Percentiles rank a stretch among this genome's conserved stretches.
Conservation (phyloP, 2,329 filamentous ascomycete species). For the Sphaerulina vaccinii region DNA sequence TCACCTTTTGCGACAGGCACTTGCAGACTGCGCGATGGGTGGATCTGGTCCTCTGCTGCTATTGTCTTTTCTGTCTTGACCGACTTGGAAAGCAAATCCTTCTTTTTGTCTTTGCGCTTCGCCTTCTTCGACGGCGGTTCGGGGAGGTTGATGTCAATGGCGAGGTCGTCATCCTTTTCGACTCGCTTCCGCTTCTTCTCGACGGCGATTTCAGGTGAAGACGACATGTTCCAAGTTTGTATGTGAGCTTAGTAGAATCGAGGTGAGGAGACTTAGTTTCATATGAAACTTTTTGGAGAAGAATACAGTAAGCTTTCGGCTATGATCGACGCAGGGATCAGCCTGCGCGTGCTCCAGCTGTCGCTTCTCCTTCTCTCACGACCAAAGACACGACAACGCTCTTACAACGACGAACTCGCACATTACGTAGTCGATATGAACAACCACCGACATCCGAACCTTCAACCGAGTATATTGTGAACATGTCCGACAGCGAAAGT, state of each 20-base stretch:
- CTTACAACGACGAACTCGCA: background rate
- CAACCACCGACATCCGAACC: background rate
- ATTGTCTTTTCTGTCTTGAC: conserved; percentile 14
- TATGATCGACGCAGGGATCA: conserved; percentile 10
- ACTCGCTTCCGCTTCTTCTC: conserved; percentile 66
- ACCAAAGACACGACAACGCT: background rate
- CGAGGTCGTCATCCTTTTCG: conserved; percentile 59
- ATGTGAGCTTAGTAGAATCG: background rate
- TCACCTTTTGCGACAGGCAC: conserved; percentile 16
- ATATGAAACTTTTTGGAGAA: background rate
- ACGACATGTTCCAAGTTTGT: conserved; percentile 14
- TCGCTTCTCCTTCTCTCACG: background rate
- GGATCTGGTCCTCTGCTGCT: conserved; percentile 14
- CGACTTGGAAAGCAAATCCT: conserved; percentile 28
- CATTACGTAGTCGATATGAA: background rate
- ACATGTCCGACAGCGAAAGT: conserved; percentile 38
- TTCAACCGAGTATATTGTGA: no score
- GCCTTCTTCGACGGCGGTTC: conserved; percentile 95
- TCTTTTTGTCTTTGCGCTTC: conserved; percentile 82
- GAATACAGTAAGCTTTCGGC: conserved; percentile 4
- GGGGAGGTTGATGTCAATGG: conserved; percentile 84
- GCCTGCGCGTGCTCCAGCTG: background rate
- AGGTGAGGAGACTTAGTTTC: no score
- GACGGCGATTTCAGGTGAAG: conserved; percentile 12
- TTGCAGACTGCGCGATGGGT: conserved; percentile 12